Percentiles rank a stretch among this genome's conserved stretches.
Conservation (phyloP, 1,284 basidiomycete species). For the Naganishia cerealis region DNA sequence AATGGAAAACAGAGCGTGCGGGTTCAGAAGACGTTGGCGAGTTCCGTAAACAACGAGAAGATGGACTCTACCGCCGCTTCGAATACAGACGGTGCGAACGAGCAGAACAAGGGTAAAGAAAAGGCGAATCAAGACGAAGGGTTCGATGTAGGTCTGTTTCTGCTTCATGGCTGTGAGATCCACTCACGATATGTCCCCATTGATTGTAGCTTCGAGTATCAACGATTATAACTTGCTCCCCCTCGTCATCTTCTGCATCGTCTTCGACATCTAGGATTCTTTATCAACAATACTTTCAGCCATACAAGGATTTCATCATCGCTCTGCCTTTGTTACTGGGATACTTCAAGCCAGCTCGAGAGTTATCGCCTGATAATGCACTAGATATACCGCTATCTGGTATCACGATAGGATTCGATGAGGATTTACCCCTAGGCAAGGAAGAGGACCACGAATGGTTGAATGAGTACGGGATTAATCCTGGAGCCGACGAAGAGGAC, state of each 20-base stretch:
- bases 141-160: slow-evolving; percentile 13
- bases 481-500: slow-evolving; percentile 4
- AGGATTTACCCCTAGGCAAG: background rate
- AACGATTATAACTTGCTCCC: slow-evolving; percentile 20
- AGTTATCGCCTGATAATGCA: slow-evolving; percentile 8
- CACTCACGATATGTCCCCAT: background rate
- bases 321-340: slow-evolving; percentile 21
- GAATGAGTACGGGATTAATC: slow-evolving; percentile 9
- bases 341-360: slow-evolving; percentile 25
- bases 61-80: background rate
- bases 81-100: background rate
- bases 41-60: background rate
- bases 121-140: slow-evolving; percentile 21
- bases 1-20: slow-evolving; percentile 21
- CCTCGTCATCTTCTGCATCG: slow-evolving; percentile 21
- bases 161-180: background rate
- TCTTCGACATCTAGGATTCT: slow-evolving; percentile 23
- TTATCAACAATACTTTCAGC: slow-evolving; percentile 25
- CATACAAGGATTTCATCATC: slow-evolving; percentile 27
- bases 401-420: slow-evolving; percentile 15
- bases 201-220: slow-evolving; percentile 13
- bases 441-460: slow-evolving; percentile 11
- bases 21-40: background rate
- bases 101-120: slow-evolving; percentile 18
- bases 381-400: slow-evolving; percentile 6